Evolutionary conservation across 345 rosid genomes (phyloP), one percentile per base, ranked within the genome.

Genomic region (Eucalyptus rudis): DNA sequence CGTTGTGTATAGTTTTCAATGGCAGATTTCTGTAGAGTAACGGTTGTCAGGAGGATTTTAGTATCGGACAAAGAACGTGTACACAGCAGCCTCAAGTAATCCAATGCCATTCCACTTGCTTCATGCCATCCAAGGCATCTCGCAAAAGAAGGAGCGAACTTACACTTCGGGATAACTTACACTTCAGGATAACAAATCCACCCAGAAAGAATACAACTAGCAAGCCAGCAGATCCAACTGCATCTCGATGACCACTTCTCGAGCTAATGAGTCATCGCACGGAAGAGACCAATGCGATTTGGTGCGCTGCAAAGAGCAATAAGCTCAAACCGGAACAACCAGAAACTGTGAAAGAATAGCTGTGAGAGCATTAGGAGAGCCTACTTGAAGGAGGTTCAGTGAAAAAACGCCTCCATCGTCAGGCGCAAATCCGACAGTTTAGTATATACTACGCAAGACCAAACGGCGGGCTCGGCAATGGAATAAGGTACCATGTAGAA

Each of bases 281-380:
- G 93, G 87, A 97, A 97, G 88, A 96, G 92, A 86, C 96, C 45
- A 96, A 90, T 71, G 98, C 98, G 98, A 96, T 96, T 94, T 97
- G 98, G 93, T 97, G 98, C 62, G 96, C 64, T 51, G 94, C 90
- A 91, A 97, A 96, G 24, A 94, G 95, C 58, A 96, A 79, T 87
- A 97, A 97, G 87, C 98, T 94, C 92, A 89, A 90, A 95, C 27
- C 96, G 95, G 91, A 97, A 96, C 91, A 95, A 96, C 91, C 99
- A 96, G 93, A 87, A 87, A 90, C 80, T 87, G 43, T 47, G 17
- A 52, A 62, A 87, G 33, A 36, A 85, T 43, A 43, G 15, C 33
- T 8, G 31, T 16, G 86, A 20, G 88, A 80, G 90, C 54, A 85
- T 81, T 25, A 59, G 66, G 52, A 50, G 52, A 50, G 14, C 52